These are phyloP conservation scores for Ulmus americana DNA, from an alignment of 331 rosid genomes.

Conservation along the genomic window DNA sequence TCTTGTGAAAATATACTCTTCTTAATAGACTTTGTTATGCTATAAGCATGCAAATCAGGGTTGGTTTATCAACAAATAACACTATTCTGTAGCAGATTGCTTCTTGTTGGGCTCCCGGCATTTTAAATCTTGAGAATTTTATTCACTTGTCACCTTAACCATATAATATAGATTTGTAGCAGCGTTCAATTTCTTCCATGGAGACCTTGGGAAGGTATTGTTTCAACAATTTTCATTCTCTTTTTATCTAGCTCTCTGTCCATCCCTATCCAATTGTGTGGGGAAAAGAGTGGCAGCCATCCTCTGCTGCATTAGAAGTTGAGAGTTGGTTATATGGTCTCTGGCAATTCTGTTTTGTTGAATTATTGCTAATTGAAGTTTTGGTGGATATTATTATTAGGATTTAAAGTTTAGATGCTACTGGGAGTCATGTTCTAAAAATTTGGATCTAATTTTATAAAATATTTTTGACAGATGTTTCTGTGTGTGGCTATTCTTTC, in stretches of 20 bases:
- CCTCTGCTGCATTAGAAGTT: neutral
- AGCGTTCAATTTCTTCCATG: constrained; percentile 93
- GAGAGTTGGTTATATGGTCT: neutral
- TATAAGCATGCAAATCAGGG: neutral
- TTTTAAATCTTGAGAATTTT: constrained; percentile 1
- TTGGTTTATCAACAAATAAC: neutral
- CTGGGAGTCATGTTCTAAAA: neutral
- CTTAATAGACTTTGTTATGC: constrained; percentile 11
- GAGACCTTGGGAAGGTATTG: constrained; percentile 93
- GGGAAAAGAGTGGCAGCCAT: constrained; percentile 1
- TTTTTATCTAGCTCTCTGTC: constrained; percentile 4
- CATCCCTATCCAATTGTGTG: neutral
- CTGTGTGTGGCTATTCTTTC: constrained; percentile 18
- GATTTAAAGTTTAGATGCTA: neutral
- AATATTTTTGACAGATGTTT: constrained; percentile 16
- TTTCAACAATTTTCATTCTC: constrained; percentile 12
- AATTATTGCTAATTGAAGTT: constrained; percentile 1
- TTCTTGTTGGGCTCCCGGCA: neutral
- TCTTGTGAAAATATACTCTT: constrained; percentile 1
- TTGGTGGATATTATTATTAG: neutral
- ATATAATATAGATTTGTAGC: constrained; percentile 62
- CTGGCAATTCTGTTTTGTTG: neutral
- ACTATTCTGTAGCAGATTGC: neutral
- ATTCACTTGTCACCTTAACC: constrained; percentile 45
- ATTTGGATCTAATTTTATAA: constrained; percentile 12